Percentiles rank a stretch among this genome's conserved stretches.
These are phyloP conservation scores for Lentinula sp. DNA, from an alignment of 768 basidiomycete species.

Conservation along the genomic window DNA sequence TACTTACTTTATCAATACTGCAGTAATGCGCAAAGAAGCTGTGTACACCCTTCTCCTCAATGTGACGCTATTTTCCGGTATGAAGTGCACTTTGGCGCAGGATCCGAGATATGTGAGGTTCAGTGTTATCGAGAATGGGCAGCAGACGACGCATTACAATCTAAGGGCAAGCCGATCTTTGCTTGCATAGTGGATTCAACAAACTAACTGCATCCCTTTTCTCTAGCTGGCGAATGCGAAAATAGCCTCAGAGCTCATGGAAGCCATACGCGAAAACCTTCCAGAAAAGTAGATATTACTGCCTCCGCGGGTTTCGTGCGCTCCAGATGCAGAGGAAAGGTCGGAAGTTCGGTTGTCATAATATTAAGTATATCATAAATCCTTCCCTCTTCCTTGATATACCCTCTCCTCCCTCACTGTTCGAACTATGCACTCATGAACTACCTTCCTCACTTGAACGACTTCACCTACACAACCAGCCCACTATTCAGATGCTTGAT, in stretches of 20 bases:
- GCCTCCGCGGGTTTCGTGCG: neutral
- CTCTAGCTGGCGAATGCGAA: constrained; percentile 60
- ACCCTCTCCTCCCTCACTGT: no score
- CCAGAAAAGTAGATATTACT: constrained; percentile 16
- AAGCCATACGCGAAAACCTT: constrained; percentile 46
- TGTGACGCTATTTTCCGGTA: constrained; percentile 70
- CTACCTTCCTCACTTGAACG: no score
- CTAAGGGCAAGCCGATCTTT: constrained; percentile 46
- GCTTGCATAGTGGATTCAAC: neutral
- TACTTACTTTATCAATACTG: constrained; percentile 5
- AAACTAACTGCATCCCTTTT: constrained; percentile 15
- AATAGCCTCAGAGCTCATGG: constrained; percentile 63
- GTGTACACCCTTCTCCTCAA: constrained; percentile 73
- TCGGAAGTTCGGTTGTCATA: no score
- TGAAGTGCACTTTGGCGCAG: constrained; percentile 66
- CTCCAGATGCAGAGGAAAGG: no score
- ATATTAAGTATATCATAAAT: no score
- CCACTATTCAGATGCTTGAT: no score
- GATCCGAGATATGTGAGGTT: constrained; percentile 78
- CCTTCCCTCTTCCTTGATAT: no score
- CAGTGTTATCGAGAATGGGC: constrained; percentile 59
- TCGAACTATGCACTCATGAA: no score
- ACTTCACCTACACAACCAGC: no score
- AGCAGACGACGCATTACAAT: constrained; percentile 61
- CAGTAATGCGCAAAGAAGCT: constrained; percentile 86